Evolutionary conservation across 1,284 basidiomycete species (phyloP).

Genomic region (Hymenochaete sp.): DNA sequence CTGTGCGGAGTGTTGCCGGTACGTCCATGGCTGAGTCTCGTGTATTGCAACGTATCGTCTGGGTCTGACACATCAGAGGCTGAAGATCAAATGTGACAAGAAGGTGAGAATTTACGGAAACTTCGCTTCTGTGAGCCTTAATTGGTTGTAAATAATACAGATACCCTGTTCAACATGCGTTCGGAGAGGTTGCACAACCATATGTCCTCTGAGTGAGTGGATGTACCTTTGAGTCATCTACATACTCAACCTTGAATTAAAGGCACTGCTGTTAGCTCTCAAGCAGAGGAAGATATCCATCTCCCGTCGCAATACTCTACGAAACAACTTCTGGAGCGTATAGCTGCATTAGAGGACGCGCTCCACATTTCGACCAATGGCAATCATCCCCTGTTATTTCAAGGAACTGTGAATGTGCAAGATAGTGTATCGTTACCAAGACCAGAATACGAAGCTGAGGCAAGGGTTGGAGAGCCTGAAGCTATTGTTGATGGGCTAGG

Average conservation of each 20-base stretch:
- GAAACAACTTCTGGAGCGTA: too few relatives aligned
- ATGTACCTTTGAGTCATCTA: too few relatives aligned
- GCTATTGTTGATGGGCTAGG: slow-evolving; percentile 5
- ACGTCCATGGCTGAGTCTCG: background rate
- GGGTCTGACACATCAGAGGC: background rate
- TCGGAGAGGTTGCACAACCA: slow-evolving; percentile 4
- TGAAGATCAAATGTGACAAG: slow-evolving; percentile 16
- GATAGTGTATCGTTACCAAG: too few relatives aligned
- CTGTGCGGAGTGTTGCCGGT: slow-evolving; percentile 16
- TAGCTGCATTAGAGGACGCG: slow-evolving; percentile 20
- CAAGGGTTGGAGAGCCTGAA: background rate
- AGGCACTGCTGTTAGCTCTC: too few relatives aligned
- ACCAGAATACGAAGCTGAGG: too few relatives aligned
- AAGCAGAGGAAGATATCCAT: too few relatives aligned
- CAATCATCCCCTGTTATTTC: slow-evolving; percentile 22
- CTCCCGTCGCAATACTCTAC: too few relatives aligned
- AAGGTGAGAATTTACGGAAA: slow-evolving; percentile 3
- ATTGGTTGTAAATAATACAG: background rate
- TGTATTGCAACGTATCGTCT: background rate
- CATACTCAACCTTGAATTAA: too few relatives aligned
- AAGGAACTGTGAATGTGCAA: background rate
- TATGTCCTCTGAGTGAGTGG: slow-evolving; percentile 19
- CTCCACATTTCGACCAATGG: slow-evolving; percentile 15
- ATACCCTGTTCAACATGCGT: slow-evolving; percentile 12
- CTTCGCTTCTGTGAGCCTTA: background rate